Evolutionary conservation across 2,329 filamentous ascomycete genomes (phyloP).

Genomic region (Tolypocladium tundrense): DNA sequence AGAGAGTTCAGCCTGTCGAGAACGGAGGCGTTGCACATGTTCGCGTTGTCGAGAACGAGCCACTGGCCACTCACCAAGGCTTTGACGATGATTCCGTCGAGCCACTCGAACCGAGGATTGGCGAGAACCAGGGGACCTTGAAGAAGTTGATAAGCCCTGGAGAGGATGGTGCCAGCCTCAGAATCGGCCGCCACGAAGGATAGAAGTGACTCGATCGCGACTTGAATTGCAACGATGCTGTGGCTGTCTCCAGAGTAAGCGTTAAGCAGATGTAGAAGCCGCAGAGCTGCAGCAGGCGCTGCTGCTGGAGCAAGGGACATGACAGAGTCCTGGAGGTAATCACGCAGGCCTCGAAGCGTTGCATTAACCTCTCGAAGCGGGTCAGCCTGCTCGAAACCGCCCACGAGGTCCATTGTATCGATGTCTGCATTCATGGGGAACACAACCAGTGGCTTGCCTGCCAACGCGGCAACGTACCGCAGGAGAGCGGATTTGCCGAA

Average conservation of each 20-base stretch:
- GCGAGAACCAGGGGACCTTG: conserved; percentile 46
- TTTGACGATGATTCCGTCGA: conserved; percentile 84
- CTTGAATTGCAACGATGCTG: conserved; percentile 26
- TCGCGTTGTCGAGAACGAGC: conserved; percentile 94
- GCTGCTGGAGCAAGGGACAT: conserved; percentile 36
- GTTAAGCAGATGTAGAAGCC: conserved; percentile 41
- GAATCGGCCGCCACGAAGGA: conserved; percentile 31
- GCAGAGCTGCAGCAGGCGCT: conserved; percentile 35
- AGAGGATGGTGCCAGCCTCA: conserved; percentile 35
- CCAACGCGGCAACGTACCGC: conserved; percentile 66
- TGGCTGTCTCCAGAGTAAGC: conserved; percentile 26
- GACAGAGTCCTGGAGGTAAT: conserved; percentile 40
- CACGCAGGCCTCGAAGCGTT: conserved; percentile 36
- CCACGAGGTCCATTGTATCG: conserved; percentile 93
- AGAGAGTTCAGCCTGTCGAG: conserved; percentile 90
- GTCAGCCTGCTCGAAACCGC: conserved; percentile 92
- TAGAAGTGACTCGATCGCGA: conserved; percentile 28
- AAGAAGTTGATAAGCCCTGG: conserved; percentile 38
- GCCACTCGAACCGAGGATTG: conserved; percentile 86
- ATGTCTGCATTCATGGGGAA: conserved; percentile 91
- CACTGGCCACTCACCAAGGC: conserved; percentile 80
- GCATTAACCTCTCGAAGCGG: conserved; percentile 60
- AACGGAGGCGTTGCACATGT: conserved; percentile 90
- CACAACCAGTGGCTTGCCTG: conserved; percentile 66
- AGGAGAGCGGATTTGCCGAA: conserved; percentile 79